Conservation (phyloP, 1,284 basidiomycete genomes). For the Caloboletus firmus region DNA sequence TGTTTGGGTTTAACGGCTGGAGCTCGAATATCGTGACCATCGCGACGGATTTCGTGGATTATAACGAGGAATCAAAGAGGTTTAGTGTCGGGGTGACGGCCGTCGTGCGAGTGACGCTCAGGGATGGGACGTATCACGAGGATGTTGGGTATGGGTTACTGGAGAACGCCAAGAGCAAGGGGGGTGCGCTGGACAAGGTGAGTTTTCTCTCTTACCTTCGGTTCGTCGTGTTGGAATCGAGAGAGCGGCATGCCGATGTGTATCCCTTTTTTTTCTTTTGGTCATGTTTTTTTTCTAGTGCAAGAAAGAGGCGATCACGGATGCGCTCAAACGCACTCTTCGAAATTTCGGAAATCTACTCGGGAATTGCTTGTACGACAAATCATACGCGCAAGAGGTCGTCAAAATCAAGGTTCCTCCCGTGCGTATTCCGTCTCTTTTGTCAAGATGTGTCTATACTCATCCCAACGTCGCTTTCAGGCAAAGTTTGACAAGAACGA, state of each 20-base stretch:
- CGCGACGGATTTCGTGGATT: constrained; percentile 75
- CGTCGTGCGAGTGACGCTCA: constrained; percentile 82
- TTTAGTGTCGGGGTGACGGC: constrained; percentile 83
- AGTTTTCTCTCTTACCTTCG: neutral
- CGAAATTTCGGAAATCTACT: constrained; percentile 93
- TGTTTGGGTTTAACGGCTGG: constrained; percentile 99
- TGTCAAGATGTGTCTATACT: neutral
- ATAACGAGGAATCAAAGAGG: constrained; percentile 62
- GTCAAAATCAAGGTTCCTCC: constrained; percentile 81
- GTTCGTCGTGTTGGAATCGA: neutral
- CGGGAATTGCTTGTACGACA: constrained; percentile 96
- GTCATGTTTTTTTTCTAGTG: constrained; percentile 52
- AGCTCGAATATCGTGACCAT: constrained; percentile 81
- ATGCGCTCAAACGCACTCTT: constrained; percentile 88
- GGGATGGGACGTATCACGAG: constrained; percentile 90
- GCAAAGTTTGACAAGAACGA: constrained; percentile 74
- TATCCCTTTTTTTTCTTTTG: neutral
- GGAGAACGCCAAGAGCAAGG: constrained; percentile 87
- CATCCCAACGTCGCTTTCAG: constrained; percentile 37
- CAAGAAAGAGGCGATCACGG: constrained; percentile 97
- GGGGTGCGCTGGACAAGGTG: constrained; percentile 90
- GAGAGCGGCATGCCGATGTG: constrained; percentile 3
- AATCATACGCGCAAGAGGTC: constrained; percentile 81
- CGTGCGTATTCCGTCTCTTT: constrained; percentile 49
- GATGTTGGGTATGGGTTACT: constrained; percentile 89